A percentile compares a stretch with the other conserved stretches of the same genome.
Evolutionary conservation across 2,329 filamentous ascomycete species (phyloP).

Genomic region (Cladosporium cucumerinum): DNA sequence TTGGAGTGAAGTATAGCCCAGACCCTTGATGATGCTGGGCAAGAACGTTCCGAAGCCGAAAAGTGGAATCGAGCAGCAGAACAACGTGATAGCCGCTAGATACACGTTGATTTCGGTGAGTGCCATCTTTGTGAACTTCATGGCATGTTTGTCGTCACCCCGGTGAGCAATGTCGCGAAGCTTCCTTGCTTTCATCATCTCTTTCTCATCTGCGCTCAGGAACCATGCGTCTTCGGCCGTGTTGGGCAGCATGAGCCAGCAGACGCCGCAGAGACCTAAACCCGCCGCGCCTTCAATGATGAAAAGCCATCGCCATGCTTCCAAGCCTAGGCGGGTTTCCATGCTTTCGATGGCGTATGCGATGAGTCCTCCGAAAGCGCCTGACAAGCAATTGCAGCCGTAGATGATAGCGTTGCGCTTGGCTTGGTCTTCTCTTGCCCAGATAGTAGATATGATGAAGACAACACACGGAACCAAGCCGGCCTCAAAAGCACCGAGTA

Average conservation of each 20-base stretch:
- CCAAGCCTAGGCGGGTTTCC: conserved; percentile 25
- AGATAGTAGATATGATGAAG: conserved; percentile 33
- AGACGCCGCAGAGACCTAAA: conserved; percentile 13
- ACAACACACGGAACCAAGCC: conserved; percentile 30
- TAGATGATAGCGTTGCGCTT: conserved; percentile 33
- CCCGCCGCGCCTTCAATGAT: conserved; percentile 21
- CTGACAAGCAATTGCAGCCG: conserved; percentile 24
- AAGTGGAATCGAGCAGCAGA: conserved; percentile 28
- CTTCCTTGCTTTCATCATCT: conserved; percentile 29
- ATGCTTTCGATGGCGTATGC: conserved; percentile 31
- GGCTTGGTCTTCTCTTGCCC: conserved; percentile 23
- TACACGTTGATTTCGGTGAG: conserved; percentile 34
- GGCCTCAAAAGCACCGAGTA: conserved; percentile 31
- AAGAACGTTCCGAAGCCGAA: conserved; percentile 25
- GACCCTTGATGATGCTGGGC: conserved; percentile 40
- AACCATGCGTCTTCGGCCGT: conserved; percentile 30
- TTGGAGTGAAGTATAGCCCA: conserved; percentile 42
- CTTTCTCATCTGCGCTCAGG: conserved; percentile 24
- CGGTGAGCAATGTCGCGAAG: conserved; percentile 30
- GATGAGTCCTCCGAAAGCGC: conserved; percentile 30
- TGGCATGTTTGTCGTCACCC: conserved; percentile 33
- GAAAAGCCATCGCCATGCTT: conserved; percentile 26
- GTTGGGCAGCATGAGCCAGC: conserved; percentile 26
- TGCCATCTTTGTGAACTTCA: conserved; percentile 33
- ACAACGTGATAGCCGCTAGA: conserved; percentile 31